Conservation (phyloP, 305 asterid genomes). For the Fraxinus angustifolia region DNA sequence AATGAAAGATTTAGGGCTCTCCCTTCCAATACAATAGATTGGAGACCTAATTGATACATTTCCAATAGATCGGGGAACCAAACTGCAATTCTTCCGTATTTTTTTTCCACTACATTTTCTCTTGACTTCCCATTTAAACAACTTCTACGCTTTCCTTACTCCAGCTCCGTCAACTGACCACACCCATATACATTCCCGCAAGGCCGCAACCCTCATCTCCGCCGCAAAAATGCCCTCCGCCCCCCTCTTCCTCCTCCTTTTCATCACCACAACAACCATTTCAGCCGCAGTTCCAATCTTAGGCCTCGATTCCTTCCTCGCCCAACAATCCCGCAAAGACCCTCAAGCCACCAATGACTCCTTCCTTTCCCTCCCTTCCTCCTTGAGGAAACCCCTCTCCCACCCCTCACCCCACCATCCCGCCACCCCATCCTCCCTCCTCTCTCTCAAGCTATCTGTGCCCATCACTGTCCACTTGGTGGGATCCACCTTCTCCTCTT, state of each 20-base stretch:
- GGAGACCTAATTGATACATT: neutral
- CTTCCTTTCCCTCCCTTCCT: slow-evolving; percentile 52
- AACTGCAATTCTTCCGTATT: neutral
- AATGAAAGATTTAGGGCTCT: neutral
- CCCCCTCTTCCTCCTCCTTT: slow-evolving; percentile 26
- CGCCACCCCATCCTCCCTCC: slow-evolving; percentile 48
- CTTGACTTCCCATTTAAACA: neutral
- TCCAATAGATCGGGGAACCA: neutral
- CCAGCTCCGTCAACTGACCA: neutral
- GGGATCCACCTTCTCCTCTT: slow-evolving; percentile 63
- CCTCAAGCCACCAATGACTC: slow-evolving; percentile 70
- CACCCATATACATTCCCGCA: neutral
- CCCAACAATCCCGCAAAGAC: slow-evolving; percentile 55
- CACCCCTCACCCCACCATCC: slow-evolving; percentile 37
- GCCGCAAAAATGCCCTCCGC: slow-evolving; percentile 32
- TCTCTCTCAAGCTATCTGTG: slow-evolving; percentile 51
- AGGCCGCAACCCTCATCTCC: slow-evolving; percentile 13
- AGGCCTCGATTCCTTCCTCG: slow-evolving; percentile 74
- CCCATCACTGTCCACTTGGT: slow-evolving; percentile 75
- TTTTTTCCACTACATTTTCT: neutral
- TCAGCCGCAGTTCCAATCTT: slow-evolving; percentile 44
- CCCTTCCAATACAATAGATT: neutral
- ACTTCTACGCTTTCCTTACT: neutral
- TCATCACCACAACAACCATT: slow-evolving; percentile 15
- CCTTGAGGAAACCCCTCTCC: slow-evolving; percentile 51